Conservation (phyloP, 1,284 basidiomycete species). For the Pseudozyma pruni region DNA sequence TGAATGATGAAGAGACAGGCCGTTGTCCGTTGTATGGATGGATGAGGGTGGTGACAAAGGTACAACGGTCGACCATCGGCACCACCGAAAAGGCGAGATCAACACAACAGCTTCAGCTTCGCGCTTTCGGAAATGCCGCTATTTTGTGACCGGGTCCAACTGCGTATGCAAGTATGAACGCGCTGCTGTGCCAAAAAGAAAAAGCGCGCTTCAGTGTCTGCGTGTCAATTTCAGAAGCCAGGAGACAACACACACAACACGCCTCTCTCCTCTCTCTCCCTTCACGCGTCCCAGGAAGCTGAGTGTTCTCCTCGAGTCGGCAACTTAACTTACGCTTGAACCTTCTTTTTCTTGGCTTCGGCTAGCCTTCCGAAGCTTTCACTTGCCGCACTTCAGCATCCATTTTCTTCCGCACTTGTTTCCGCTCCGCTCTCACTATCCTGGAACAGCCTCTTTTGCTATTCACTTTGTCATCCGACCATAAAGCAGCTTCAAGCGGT, state of each 20-base stretch:
- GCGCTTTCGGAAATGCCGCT: constrained; percentile 20
- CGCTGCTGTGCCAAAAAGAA: not conserved
- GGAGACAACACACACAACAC: too few species aligned
- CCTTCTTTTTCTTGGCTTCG: too few species aligned
- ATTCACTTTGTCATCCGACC: too few species aligned
- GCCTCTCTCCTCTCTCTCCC: too few species aligned
- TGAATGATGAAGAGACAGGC: not conserved
- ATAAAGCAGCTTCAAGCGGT: not conserved
- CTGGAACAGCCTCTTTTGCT: too few species aligned
- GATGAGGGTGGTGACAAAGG: constrained; percentile 9
- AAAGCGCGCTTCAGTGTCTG: constrained; percentile 1
- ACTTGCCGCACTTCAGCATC: too few species aligned
- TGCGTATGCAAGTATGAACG: not conserved
- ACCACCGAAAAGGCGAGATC: constrained; percentile 11
- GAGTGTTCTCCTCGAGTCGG: too few species aligned
- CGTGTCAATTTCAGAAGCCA: too few species aligned
- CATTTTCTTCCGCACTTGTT: not conserved
- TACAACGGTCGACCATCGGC: too few species aligned
- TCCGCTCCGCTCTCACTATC: not conserved
- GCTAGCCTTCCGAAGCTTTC: too few species aligned
- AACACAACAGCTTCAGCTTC: constrained; percentile 7
- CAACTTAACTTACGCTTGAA: too few species aligned
- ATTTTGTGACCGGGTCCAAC: constrained; percentile 6
- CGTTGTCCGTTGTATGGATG: not conserved
- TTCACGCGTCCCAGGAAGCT: too few species aligned